Evolutionary conservation across 2,329 filamentous ascomycete genomes (phyloP).

Genomic region (Eutypa lata): DNA sequence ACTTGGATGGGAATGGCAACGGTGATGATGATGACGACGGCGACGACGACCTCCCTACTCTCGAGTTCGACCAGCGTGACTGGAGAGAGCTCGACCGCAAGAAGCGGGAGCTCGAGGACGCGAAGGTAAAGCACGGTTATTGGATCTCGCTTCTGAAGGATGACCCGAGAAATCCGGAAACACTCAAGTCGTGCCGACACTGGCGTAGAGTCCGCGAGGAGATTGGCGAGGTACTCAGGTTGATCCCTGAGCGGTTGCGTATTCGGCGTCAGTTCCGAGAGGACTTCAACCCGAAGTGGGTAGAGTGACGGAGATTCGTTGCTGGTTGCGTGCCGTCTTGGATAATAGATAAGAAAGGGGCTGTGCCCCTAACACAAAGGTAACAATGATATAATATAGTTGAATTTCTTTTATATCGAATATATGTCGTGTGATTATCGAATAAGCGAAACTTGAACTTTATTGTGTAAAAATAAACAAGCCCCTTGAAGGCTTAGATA

Average conservation of each 20-base stretch:
- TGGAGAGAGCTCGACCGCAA: neutral
- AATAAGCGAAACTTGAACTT: no score
- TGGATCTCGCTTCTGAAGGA: neutral
- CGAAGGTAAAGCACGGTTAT: neutral
- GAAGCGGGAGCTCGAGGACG: neutral
- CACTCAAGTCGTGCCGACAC: neutral
- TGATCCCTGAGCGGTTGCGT: neutral
- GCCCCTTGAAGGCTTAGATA: neutral
- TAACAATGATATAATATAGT: neutral
- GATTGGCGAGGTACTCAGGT: neutral
- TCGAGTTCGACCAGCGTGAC: neutral
- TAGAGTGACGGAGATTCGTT: neutral
- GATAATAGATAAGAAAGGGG: neutral
- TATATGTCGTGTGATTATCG: no score
- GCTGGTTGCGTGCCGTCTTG: no score
- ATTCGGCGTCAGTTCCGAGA: neutral
- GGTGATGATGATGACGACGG: neutral
- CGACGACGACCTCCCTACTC: neutral
- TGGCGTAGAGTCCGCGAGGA: neutral
- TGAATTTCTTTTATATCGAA: neutral
- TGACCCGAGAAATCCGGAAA: neutral
- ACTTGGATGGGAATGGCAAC: neutral
- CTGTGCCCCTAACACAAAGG: neutral
- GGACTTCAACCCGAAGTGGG: neutral
- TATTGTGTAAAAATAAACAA: neutral